A percentile compares a stretch with the other conserved stretches of the same genome.
These are phyloP conservation scores for Teratosphaeria destructans DNA, from an alignment of 2,329 filamentous ascomycete species.

Conservation along the genomic window DNA sequence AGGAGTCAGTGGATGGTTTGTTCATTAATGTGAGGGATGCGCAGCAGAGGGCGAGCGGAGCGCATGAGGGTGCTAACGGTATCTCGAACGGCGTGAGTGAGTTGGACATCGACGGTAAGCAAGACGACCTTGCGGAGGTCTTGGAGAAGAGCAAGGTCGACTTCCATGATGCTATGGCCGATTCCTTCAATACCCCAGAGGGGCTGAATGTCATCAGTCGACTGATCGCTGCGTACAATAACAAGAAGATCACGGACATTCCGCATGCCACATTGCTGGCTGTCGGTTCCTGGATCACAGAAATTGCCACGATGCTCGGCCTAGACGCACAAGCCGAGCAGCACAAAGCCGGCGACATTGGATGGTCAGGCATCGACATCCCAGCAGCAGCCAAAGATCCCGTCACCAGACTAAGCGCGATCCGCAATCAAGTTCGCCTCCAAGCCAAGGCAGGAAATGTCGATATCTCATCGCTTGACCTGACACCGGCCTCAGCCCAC, in stretches of 20 bases:
- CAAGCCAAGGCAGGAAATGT: slow-evolving; percentile 41
- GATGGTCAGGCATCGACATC: slow-evolving; percentile 57
- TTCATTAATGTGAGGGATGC: slow-evolving; percentile 50
- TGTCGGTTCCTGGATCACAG: slow-evolving; percentile 69
- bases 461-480: slow-evolving; percentile 23
- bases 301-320: slow-evolving; percentile 75
- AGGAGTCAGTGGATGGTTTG: slow-evolving; percentile 65
- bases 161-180: slow-evolving; percentile 58
- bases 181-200: slow-evolving; percentile 78
- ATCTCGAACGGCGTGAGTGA: slow-evolving; percentile 8
- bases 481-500: slow-evolving; percentile 9
- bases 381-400: slow-evolving; percentile 49
- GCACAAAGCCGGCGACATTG: slow-evolving; percentile 38
- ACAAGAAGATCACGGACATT: slow-evolving; percentile 30
- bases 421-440: slow-evolving; percentile 49
- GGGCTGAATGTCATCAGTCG: slow-evolving; percentile 71
- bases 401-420: slow-evolving; percentile 47
- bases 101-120: background rate
- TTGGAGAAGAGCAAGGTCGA: slow-evolving; percentile 46
- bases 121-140: slow-evolving; percentile 26
- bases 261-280: slow-evolving; percentile 39
- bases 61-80: background rate
- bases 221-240: slow-evolving; percentile 69
- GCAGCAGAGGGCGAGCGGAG: slow-evolving; percentile 12
- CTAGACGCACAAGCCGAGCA: slow-evolving; percentile 46